These are phyloP conservation scores for Excoecaria cochinchinensis DNA, from an alignment of 345 rosid genomes.

Conservation along the genomic window DNA sequence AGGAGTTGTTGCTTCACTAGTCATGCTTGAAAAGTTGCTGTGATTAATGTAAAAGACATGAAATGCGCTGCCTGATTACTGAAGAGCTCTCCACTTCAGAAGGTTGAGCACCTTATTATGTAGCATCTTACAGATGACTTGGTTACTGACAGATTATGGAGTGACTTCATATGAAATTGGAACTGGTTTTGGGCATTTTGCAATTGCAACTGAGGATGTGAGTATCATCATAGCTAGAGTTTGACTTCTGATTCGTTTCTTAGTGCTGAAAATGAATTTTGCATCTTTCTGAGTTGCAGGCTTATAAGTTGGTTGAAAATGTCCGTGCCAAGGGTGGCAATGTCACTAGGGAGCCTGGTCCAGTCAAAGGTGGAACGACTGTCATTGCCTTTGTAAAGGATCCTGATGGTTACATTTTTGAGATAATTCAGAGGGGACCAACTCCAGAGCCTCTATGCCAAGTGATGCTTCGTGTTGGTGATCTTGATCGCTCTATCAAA, in stretches of 20 bases:
- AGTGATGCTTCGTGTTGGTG: slow-evolving; percentile 95
- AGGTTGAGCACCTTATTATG: background rate
- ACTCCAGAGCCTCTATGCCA: slow-evolving; percentile 96
- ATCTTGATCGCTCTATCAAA: slow-evolving; percentile 73
- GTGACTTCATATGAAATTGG: slow-evolving; percentile 88
- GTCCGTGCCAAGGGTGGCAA: slow-evolving; percentile 75
- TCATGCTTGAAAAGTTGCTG: too few relatives aligned
- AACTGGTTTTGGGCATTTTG: slow-evolving; percentile 93
- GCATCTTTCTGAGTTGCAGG: slow-evolving; percentile 35
- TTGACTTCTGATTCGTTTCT: background rate
- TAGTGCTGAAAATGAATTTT: slow-evolving; percentile 4
- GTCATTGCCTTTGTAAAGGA: slow-evolving; percentile 90
- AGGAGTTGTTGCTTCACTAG: background rate
- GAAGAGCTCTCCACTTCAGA: background rate
- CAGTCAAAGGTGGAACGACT: slow-evolving; percentile 77
- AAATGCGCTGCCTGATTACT: too few relatives aligned
- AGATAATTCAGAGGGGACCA: slow-evolving; percentile 81
- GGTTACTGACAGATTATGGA: slow-evolving; percentile 61
- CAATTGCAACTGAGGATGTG: slow-evolving; percentile 83
- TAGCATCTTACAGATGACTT: background rate
- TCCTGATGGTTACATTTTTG: slow-evolving; percentile 90
- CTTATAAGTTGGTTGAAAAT: slow-evolving; percentile 70
- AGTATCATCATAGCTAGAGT: slow-evolving; percentile 11
- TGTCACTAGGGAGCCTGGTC: slow-evolving; percentile 87
- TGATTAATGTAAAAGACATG: too few relatives aligned